Percentiles rank a stretch among this genome's conserved stretches.
phyloP scores from a whole-genome alignment of 2,329 filamentous ascomycete species.

The Microcyclosporella mali region DNA sequence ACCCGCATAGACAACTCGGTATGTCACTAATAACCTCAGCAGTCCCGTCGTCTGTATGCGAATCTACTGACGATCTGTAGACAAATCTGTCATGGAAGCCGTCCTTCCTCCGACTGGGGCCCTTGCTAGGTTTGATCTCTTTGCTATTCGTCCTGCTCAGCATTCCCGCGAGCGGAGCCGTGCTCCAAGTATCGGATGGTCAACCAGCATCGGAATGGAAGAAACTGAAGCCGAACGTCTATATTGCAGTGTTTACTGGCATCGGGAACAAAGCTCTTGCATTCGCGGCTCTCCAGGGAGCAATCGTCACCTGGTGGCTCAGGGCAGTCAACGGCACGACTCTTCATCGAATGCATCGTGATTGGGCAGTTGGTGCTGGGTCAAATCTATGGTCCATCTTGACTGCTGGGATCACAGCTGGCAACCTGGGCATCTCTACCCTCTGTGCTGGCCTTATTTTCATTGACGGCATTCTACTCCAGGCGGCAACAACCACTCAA shows the following conservation, averaged over 20 bases:
- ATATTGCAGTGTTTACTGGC: constrained; percentile 6
- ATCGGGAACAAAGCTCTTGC: constrained; percentile 8
- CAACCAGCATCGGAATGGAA: constrained; percentile 2
- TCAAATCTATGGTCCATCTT: not conserved
- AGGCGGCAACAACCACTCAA: constrained; percentile 2
- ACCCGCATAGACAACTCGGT: too few relatives aligned
- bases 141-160: constrained; percentile 4
- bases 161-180: constrained; percentile 3
- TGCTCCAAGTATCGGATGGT: constrained; percentile 5
- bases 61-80: too few relatives aligned
- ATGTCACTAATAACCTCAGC: too few relatives aligned
- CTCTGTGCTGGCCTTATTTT: constrained; percentile 5
- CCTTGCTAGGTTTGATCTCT: not conserved
- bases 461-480: constrained; percentile 5
- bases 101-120: constrained; percentile 2
- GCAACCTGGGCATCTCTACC: not conserved
- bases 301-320: constrained; percentile 9
- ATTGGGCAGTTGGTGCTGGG: constrained; percentile 4
- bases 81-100: not conserved
- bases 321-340: constrained; percentile 4
- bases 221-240: constrained; percentile 5
- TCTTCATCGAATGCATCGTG: not conserved
- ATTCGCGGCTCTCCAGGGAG: constrained; percentile 6
- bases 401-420: not conserved
- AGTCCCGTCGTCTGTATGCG: too few relatives aligned